phyloP scores from a whole-genome alignment of 2,329 filamentous ascomycete species.

The Exophiala aquamarina region DNA sequence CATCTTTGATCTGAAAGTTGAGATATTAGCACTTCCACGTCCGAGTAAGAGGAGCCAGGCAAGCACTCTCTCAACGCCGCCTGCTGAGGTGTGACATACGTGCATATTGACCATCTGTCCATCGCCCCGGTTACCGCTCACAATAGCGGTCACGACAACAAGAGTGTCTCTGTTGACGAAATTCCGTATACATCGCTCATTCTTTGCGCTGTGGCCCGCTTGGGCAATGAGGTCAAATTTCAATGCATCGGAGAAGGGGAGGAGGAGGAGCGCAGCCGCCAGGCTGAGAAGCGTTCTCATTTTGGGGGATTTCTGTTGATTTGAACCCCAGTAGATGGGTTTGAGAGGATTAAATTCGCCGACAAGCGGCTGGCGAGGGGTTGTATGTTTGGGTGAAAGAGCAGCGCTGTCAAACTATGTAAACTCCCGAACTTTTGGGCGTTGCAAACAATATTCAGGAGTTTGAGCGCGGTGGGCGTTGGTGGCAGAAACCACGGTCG shows the following conservation, averaged over 20 bases:
- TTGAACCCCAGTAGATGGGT: too few relatives aligned
- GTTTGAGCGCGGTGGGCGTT: too few relatives aligned
- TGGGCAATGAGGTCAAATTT: constrained; percentile 87
- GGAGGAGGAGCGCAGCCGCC: constrained; percentile 34
- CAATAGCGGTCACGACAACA: constrained; percentile 89
- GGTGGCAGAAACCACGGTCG: too few relatives aligned
- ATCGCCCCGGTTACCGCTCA: constrained; percentile 84
- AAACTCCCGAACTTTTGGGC: too few relatives aligned
- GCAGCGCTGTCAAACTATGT: too few relatives aligned
- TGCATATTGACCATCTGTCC: constrained; percentile 93
- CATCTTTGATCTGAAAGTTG: constrained; percentile 76
- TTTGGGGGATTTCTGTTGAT: neutral
- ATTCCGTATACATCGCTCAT: constrained; percentile 92
- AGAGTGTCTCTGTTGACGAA: constrained; percentile 90
- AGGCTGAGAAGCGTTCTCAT: constrained; percentile 18
- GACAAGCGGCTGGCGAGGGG: too few relatives aligned
- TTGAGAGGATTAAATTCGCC: too few relatives aligned
- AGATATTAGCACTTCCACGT: neutral
- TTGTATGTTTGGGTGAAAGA: too few relatives aligned
- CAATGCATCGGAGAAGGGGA: constrained; percentile 60
- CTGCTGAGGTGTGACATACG: constrained; percentile 54
- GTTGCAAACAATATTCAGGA: too few relatives aligned
- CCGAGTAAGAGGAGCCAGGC: constrained; percentile 4
- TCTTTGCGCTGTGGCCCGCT: constrained; percentile 60
- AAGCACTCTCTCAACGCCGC: neutral